Evolutionary conservation across 179 eudicot species (phyloP).

Genomic region (Corrigiola litoralis): DNA sequence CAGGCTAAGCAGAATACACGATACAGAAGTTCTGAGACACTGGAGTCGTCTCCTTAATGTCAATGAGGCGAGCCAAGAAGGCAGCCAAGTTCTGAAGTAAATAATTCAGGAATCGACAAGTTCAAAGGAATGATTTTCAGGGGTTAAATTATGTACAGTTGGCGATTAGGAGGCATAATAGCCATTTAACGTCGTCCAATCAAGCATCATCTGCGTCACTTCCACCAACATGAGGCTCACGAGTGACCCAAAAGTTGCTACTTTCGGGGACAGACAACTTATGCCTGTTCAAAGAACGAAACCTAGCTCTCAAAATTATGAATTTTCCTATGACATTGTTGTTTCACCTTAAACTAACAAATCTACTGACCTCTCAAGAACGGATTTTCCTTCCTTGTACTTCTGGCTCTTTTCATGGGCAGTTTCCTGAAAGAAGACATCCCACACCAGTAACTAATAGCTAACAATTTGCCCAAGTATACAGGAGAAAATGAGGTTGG

Average conservation of each 20-base stretch:
- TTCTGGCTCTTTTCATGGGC: conserved; percentile 87
- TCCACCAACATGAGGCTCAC: conserved; percentile 62
- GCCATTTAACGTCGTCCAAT: conserved; percentile 24
- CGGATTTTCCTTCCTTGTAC: conserved; percentile 98
- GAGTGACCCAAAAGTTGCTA: conserved; percentile 63
- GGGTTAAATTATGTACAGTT: conserved; percentile 28
- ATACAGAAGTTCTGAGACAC: conserved; percentile 8
- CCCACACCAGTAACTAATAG: conserved; percentile 24
- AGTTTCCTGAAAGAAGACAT: conserved; percentile 59
- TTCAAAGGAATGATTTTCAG: conserved; percentile 22
- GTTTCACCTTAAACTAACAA: background rate
- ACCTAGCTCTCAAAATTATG: conserved; percentile 7
- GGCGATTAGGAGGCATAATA: conserved; percentile 29
- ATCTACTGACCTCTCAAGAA: conserved; percentile 84
- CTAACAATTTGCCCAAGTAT: conserved; percentile 3
- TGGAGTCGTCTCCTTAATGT: conserved; percentile 7
- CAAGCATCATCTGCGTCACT: conserved; percentile 85
- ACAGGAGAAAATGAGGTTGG: background rate
- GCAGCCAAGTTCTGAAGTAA: conserved; percentile 9
- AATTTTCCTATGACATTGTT: background rate
- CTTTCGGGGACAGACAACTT: conserved; percentile 85
- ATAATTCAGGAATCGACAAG: conserved; percentile 22
- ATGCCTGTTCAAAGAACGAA: conserved; percentile 40
- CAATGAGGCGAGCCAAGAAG: conserved; percentile 11
- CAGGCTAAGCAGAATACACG: conserved; percentile 11